These are phyloP conservation scores for Onygenales sp. DNA, from an alignment of 2,329 filamentous ascomycete species.

Conservation along the genomic window DNA sequence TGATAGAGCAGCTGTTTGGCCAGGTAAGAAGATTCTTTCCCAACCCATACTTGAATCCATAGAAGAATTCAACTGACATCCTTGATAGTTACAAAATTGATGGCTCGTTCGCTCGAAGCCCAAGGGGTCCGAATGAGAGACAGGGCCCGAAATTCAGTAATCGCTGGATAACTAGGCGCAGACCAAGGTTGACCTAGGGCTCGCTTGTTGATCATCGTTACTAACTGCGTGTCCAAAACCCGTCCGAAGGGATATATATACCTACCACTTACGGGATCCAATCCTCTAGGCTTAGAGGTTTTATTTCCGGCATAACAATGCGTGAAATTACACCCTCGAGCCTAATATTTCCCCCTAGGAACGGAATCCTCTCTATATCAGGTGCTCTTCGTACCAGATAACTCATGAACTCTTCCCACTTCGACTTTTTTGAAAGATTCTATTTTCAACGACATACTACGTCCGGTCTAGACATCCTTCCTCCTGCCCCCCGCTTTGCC, in stretches of 20 bases:
- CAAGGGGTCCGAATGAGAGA: conserved; percentile 56
- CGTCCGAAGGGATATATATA: too few relatives aligned
- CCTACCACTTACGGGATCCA: too few relatives aligned
- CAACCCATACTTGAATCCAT: not conserved
- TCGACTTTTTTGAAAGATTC: not conserved
- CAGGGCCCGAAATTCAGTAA: conserved; percentile 35
- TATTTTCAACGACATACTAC: not conserved
- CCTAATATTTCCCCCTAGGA: too few relatives aligned
- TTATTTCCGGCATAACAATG: too few relatives aligned
- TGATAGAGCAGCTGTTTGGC: conserved; percentile 85
- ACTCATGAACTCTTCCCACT: too few relatives aligned
- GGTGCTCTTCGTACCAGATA: too few relatives aligned
- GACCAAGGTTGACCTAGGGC: not conserved
- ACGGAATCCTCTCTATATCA: too few relatives aligned
- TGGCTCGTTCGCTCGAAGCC: conserved; percentile 55
- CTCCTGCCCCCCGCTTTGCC: not conserved
- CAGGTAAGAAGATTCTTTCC: conserved; percentile 49
- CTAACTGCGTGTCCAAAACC: too few relatives aligned
- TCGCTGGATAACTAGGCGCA: conserved; percentile 8
- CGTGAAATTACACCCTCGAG: too few relatives aligned
- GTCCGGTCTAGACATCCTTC: not conserved
- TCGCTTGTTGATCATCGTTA: not conserved
- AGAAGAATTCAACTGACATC: conserved; percentile 15
- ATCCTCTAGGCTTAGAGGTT: too few relatives aligned
- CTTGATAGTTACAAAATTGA: conserved; percentile 54